Base-by-base conservation (phyloP, 192 early-diverging fungal species). In the Gigaspora rosea region DNA sequence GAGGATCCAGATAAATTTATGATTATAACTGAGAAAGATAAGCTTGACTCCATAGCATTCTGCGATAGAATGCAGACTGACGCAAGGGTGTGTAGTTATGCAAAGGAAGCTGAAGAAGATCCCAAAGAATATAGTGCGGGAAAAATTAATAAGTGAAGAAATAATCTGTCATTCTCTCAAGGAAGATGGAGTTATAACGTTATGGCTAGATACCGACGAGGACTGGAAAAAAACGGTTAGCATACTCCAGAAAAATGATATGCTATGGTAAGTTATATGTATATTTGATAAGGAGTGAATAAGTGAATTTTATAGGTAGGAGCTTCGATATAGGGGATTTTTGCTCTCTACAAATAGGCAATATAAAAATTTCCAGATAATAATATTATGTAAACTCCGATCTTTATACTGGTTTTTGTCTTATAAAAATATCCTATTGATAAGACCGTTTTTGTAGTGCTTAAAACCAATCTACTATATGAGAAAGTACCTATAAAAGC, bases 181-280 rank as follows among this genome's bases (percentile, higher is more conserved):
- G 36, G 13, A 67, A 41, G 35, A 67, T 46, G 6, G 65, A 67
- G 11, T 67, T 12, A 41, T 35, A 2, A 9, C 36, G 5, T 67
- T 41, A n/a, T 67, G 65, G 65, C 65, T 67, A 0, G 13, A 67
- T 67, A 67, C 65, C 48, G 65, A 67, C 4, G 65, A 67, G 36
- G 12, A 67, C 27, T 67, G 36, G 36, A 64, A 67, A 67, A 67
- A 67, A 67, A 67, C 36, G 5, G 12, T 41, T 67, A 67, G 5
- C 65, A 67, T 67, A 67, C 65, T 67, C 36, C 65, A 67, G 65
- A 41, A 67, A 67, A 67, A 67, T 67, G 65, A 41, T 41, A 67
- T 67, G 65, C n/a, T 67, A 67, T 48, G 36, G 65, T 46, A 67
- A 67, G 8, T n/a, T n/a, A n/a, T n/a, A 5, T 67, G 35, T 9